These are phyloP conservation scores for Rhizophora mangle DNA, from an alignment of 345 rosid genomes.

Conservation along the genomic window DNA sequence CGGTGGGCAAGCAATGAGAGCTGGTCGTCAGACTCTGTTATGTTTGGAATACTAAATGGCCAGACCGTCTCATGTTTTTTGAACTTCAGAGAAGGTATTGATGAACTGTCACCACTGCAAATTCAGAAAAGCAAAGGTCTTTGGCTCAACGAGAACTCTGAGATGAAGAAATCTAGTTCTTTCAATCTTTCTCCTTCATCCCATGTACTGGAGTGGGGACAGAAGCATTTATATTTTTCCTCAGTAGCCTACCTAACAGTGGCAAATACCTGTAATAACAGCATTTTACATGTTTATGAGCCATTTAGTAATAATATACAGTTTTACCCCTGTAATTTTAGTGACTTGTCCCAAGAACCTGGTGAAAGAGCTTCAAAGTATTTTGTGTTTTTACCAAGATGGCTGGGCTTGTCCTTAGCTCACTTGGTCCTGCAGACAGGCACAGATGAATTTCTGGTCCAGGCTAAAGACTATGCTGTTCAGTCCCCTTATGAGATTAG, in stretches of 20 bases:
- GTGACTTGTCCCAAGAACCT: slow-evolving; percentile 46
- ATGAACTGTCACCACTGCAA: slow-evolving; percentile 30
- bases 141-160: slow-evolving; percentile 26
- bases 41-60: slow-evolving; percentile 46
- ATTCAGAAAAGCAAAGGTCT: slow-evolving; percentile 26
- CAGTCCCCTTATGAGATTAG: slow-evolving; percentile 54
- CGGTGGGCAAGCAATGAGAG: slow-evolving; percentile 33
- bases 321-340: slow-evolving; percentile 64
- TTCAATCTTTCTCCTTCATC: slow-evolving; percentile 32
- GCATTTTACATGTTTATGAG: slow-evolving; percentile 53
- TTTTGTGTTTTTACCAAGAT: slow-evolving; percentile 62
- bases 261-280: slow-evolving; percentile 49
- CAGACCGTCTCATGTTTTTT: slow-evolving; percentile 52
- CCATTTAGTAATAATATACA: slow-evolving; percentile 56
- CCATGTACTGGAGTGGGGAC: slow-evolving; percentile 57
- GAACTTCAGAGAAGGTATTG: slow-evolving; percentile 30
- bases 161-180: slow-evolving; percentile 32
- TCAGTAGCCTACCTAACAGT: slow-evolving; percentile 54
- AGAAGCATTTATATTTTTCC: slow-evolving; percentile 44
- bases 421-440: slow-evolving; percentile 60
- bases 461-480: slow-evolving; percentile 53
- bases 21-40: slow-evolving; percentile 39
- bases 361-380: slow-evolving; percentile 61
- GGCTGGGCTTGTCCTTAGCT: slow-evolving; percentile 53
- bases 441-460: slow-evolving; percentile 64